Conservation (phyloP, 257 asterid genomes). For the Solanum arcanum region DNA sequence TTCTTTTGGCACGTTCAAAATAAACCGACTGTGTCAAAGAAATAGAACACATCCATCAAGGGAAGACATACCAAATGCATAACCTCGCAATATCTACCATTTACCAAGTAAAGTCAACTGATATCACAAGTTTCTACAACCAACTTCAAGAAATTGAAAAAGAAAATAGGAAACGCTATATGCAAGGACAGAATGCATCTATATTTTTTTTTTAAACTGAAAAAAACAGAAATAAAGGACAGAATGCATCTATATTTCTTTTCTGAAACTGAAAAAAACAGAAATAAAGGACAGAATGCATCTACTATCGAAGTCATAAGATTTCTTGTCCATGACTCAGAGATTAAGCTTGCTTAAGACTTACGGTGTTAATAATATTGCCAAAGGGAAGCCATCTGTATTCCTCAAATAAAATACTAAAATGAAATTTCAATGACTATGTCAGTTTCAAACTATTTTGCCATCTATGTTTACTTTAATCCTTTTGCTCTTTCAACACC, state of each 20-base stretch:
- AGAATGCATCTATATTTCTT: not conserved
- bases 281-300: not conserved
- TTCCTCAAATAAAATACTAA: not conserved
- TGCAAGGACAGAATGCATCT: not conserved
- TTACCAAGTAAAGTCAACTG: not conserved
- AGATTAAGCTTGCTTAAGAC: not conserved
- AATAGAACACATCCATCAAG: not conserved
- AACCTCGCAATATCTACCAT: not conserved
- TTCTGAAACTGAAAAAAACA: too few species aligned
- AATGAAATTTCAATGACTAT: not conserved
- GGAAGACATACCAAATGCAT: not conserved
- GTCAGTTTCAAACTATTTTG: not conserved
- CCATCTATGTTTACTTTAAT: not conserved
- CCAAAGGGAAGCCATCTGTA: not conserved
- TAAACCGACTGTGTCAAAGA: conserved; percentile 73
- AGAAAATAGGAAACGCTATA: not conserved
- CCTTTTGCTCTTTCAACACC: not conserved
- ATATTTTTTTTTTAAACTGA: too few species aligned
- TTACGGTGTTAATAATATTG: not conserved
- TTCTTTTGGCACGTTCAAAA: conserved; percentile 94
- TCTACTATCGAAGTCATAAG: not conserved
- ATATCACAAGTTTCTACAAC: not conserved
- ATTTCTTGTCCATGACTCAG: not conserved
- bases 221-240: not conserved
- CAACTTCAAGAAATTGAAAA: not conserved